A percentile compares a stretch with the other conserved stretches of the same genome.
Evolutionary conservation across 495 filamentous ascomycete genomes (phyloP).

Genomic region (Aspergillus carlsbadensis): DNA sequence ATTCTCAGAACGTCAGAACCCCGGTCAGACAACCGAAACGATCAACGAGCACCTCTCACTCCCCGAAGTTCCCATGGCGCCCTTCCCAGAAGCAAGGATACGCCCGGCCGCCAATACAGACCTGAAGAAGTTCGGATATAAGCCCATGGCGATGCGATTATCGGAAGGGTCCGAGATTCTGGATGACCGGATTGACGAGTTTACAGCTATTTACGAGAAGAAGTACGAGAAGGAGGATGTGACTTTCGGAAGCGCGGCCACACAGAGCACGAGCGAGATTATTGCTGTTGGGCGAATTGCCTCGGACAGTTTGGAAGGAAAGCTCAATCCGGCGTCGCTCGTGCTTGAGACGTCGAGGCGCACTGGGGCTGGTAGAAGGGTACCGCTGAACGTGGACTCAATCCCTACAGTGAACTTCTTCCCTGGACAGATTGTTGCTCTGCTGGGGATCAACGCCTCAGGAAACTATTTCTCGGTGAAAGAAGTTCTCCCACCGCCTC

Average conservation of each 20-base stretch:
- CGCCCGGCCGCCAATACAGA: slow-evolving; percentile 80
- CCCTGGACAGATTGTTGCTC: slow-evolving; percentile 88
- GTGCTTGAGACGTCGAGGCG: slow-evolving; percentile 84
- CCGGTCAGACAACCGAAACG: slow-evolving; percentile 79
- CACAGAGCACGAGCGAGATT: slow-evolving; percentile 79
- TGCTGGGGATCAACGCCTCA: slow-evolving; percentile 81
- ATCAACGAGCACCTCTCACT: slow-evolving; percentile 73
- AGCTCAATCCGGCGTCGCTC: slow-evolving; percentile 76
- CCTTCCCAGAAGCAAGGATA: slow-evolving; percentile 72
- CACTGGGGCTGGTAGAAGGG: slow-evolving; percentile 76
- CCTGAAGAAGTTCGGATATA: slow-evolving; percentile 85
- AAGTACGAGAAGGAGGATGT: slow-evolving; percentile 73
- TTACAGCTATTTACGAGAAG: slow-evolving; percentile 66
- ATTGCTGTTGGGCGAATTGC: slow-evolving; percentile 89
- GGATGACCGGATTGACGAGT: slow-evolving; percentile 93
- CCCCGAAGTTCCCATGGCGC: slow-evolving; percentile 69
- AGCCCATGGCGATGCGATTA: slow-evolving; percentile 88
- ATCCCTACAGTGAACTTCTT: slow-evolving; percentile 79
- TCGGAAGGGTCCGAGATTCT: slow-evolving; percentile 89
- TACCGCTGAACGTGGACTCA: slow-evolving; percentile 73
- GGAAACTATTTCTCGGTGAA: slow-evolving; percentile 80
- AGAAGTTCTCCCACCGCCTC: slow-evolving; percentile 71
- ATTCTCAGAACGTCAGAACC: slow-evolving; percentile 69
- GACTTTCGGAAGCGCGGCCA: slow-evolving; percentile 84
- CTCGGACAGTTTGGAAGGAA: slow-evolving; percentile 79